These are phyloP conservation scores for Zelopaecilomyces penicillatus DNA, from an alignment of 2,329 filamentous ascomycete genomes.

Conservation along the genomic window DNA sequence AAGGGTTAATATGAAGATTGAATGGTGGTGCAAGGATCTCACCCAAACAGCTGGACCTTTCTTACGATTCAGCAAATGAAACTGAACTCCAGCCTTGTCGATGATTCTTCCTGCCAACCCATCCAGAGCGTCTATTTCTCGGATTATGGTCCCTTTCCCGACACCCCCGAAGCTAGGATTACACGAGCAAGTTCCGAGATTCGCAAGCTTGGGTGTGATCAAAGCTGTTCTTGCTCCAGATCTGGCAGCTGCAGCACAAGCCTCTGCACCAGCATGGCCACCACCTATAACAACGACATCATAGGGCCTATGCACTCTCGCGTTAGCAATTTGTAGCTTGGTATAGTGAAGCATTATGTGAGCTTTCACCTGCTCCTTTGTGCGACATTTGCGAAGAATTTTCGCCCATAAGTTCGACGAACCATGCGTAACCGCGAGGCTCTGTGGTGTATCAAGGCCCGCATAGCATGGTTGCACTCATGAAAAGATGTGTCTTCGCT, in stretches of 20 bases:
- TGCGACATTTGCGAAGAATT: conserved; percentile 24
- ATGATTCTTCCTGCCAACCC: conserved; percentile 81
- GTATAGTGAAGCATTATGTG: neutral
- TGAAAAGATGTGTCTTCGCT: too few relatives aligned
- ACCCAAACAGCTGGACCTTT: conserved; percentile 94
- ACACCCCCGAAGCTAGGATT: conserved; percentile 98
- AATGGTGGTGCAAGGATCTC: conserved; percentile 10
- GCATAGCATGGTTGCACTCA: conserved; percentile 20
- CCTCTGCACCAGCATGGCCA: conserved; percentile 91
- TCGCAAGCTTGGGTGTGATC: conserved; percentile 78
- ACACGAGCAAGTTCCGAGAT: conserved; percentile 91
- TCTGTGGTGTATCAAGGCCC: conserved; percentile 17
- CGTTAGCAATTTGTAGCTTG: neutral
- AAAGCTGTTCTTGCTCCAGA: conserved; percentile 82
- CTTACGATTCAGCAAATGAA: conserved; percentile 75
- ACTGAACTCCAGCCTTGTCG: conserved; percentile 92
- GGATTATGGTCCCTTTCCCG: conserved; percentile 91
- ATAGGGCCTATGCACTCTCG: conserved; percentile 46
- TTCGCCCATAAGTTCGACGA: conserved; percentile 10
- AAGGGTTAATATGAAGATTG: neutral
- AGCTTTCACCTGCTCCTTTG: conserved; percentile 19
- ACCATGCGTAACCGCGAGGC: conserved; percentile 12
- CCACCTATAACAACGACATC: conserved; percentile 96
- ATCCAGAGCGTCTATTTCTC: conserved; percentile 91
- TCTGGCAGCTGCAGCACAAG: conserved; percentile 81